phyloP scores from a whole-genome alignment of 177 flowering plant species.

The Vitis hybrid region DNA sequence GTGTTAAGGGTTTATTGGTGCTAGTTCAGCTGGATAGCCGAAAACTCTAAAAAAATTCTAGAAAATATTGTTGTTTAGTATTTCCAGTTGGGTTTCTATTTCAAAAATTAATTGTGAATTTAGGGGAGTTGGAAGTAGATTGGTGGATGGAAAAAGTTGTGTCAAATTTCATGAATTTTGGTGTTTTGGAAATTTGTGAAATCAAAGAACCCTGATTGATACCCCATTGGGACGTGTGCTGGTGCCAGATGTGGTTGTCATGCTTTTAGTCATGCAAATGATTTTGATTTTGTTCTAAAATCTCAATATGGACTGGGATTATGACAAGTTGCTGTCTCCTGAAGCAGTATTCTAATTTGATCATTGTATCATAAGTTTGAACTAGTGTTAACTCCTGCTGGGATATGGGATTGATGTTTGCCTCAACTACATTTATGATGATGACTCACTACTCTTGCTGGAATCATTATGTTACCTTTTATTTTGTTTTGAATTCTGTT shows the following conservation, averaged over 20 bases:
- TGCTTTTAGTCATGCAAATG: neutral
- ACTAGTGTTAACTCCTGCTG: neutral
- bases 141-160: too few species aligned
- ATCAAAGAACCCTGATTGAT: too few species aligned
- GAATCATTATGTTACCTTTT: neutral
- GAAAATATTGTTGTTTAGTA: too few species aligned
- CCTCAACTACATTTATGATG: constrained; percentile 2
- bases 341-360: neutral
- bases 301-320: neutral
- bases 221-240: too few species aligned
- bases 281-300: neutral
- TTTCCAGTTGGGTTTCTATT: too few species aligned
- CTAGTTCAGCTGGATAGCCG: too few species aligned
- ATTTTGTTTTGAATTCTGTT: neutral
- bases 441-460: neutral
- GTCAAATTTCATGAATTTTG: too few species aligned
- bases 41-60: too few species aligned
- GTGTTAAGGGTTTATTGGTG: too few species aligned
- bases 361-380: neutral
- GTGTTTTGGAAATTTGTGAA: too few species aligned
- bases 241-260: neutral
- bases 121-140: too few species aligned
- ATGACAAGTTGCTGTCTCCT: neutral
- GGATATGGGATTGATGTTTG: constrained; percentile 1
- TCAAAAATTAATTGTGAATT: too few species aligned